Evolutionary conservation across 2,329 filamentous ascomycete genomes (phyloP), one percentile per base, ranked within the genome.

Genomic region (Calonectria pseudoturangicola): DNA sequence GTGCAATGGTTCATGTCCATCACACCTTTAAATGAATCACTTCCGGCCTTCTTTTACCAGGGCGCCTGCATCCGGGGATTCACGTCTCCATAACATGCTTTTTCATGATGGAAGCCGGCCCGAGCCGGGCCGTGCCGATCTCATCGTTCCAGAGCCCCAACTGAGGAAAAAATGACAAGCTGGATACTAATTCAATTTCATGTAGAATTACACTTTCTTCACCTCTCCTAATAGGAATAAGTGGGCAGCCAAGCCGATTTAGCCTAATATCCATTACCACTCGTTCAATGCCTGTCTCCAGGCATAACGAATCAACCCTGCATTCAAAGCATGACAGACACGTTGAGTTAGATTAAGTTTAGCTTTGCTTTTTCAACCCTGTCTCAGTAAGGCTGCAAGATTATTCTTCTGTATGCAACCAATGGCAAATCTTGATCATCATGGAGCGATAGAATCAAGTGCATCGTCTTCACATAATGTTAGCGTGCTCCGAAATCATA

Each of bases 391-490:
- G 54, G 54, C 33, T 58, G 54, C 10, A 58, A 33, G 21, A 58
- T 58, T 25, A 58, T 15, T 41, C 54, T 58, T 41, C 54, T 41
- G 18, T 58, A 58, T 2, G 54, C 36, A 58, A 58, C 54, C 54
- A 58, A 18, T 25, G 54, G 33, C 30, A 39, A 21, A 27, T 58
- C 54, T 41, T 58, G 54, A 8, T 18, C 33, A 18, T 58, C 54
- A 10, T 58, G 30, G 3, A 58, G 54, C 6, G 54, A 58, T 10
- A 58, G 21, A 41, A 58, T 58, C 5, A 58, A 2, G 33, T 58
- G 54, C 54, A 41, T 58, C 13, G 54, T 25, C 54, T 47, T 21
- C 25, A 27, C 16, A 41, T 13, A 36, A 0, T 27, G 33, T 58
- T 12, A 58, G 54, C 33, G 18, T 39, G 54, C n/a, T 56, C 39